phyloP scores from a whole-genome alignment of 2,329 filamentous ascomycete species.

The Xylaria sp. region DNA sequence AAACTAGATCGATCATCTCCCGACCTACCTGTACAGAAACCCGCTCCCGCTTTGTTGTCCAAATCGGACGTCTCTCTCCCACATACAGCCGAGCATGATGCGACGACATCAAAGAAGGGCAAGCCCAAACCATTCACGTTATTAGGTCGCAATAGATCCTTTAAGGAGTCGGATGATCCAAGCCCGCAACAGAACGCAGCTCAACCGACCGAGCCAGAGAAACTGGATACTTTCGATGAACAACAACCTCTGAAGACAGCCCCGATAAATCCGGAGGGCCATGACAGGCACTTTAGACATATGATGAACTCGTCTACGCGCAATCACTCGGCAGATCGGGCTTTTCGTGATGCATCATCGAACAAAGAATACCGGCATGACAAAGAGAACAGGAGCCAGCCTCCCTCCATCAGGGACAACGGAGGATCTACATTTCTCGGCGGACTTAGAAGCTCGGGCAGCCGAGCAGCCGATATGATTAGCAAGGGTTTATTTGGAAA shows the following conservation, averaged over 20 bases:
- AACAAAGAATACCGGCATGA: slow-evolving; percentile 59
- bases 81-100: slow-evolving; percentile 60
- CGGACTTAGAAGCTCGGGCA: slow-evolving; percentile 77
- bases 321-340: slow-evolving; percentile 79
- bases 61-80: slow-evolving; percentile 64
- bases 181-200: slow-evolving; percentile 52
- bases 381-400: slow-evolving; percentile 60
- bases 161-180: slow-evolving; percentile 56
- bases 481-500: slow-evolving; percentile 87
- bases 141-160: slow-evolving; percentile 62
- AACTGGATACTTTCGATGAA: slow-evolving; percentile 49
- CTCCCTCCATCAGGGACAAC: slow-evolving; percentile 68
- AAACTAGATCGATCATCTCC: slow-evolving; percentile 46
- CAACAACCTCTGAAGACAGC: slow-evolving; percentile 67
- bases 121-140: slow-evolving; percentile 67
- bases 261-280: slow-evolving; percentile 61
- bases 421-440: slow-evolving; percentile 74
- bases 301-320: slow-evolving; percentile 73
- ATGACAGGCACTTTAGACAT: slow-evolving; percentile 74
- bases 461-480: slow-evolving; percentile 81
- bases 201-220: slow-evolving; percentile 53
- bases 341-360: slow-evolving; percentile 55
- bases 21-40: slow-evolving; percentile 53
- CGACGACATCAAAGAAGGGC: slow-evolving; percentile 54
- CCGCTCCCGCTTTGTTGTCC: slow-evolving; percentile 56